These are phyloP conservation scores for Rubia yunnanensis DNA, from an alignment of 257 asterid genomes.

Conservation along the genomic window DNA sequence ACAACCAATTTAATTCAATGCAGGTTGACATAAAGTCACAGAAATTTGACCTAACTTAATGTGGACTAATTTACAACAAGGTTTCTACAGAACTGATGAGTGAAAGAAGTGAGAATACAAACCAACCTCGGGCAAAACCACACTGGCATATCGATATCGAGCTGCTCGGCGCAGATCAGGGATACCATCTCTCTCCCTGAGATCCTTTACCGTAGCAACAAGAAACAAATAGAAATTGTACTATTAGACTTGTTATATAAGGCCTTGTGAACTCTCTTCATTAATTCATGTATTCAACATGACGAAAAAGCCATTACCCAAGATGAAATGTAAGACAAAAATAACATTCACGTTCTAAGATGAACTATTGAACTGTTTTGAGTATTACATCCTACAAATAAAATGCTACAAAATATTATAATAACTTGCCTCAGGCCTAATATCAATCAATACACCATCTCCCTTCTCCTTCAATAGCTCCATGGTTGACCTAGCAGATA, in stretches of 20 bases:
- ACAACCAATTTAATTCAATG: background rate
- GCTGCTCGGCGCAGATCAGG: conserved; percentile 91
- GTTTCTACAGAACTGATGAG: background rate
- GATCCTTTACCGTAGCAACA: conserved; percentile 41
- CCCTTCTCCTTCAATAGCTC: conserved; percentile 65
- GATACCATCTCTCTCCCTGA: conserved; percentile 87
- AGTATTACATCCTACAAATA: background rate
- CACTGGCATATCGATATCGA: conserved; percentile 65
- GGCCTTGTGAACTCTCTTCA: background rate
- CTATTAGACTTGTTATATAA: background rate
- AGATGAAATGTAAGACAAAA: background rate
- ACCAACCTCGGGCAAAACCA: conserved; percentile 69
- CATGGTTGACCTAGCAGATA: conserved; percentile 60
- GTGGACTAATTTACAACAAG: background rate
- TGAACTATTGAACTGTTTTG: background rate
- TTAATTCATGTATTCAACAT: background rate
- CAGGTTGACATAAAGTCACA: background rate
- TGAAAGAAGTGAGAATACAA: conserved; percentile 2
- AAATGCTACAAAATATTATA: conserved; percentile 25
- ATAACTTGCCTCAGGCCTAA: conserved; percentile 92
- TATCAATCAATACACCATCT: conserved; percentile 66
- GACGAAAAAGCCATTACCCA: no score
- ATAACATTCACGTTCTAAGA: background rate
- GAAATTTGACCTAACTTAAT: background rate
- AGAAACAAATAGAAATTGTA: conserved; percentile 14